Base-by-base conservation (phyloP, 1,284 basidiomycete species). In the Peniophora sp. region DNA sequence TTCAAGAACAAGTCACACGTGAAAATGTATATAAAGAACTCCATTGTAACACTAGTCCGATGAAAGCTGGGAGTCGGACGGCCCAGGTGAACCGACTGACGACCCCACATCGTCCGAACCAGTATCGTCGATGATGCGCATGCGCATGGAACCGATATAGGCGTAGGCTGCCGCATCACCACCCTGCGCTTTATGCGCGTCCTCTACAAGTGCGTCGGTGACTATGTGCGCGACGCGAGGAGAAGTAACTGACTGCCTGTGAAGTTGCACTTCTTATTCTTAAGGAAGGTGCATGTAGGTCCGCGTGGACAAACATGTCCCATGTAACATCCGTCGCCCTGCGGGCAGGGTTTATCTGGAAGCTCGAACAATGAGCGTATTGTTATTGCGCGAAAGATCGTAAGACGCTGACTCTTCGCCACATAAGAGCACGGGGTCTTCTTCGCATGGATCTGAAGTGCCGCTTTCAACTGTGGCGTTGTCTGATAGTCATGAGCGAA, bases 401-500 rank as follows among this genome's bases (percentile, higher is more conserved):
- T 10, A 11, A 20, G 27, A 23, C 5, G 50, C 56, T 22, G 47
- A 71, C 71, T 63, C 58, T 62, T 63, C 49, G 68, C 68, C 6
- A 63, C 49, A 11, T 50, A 51, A 6, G 66, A 59, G 49, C 73
- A 75, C 1, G 73, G 72, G 51, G 63, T 66, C 52, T 67, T 72
- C 56, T 65, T 66, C n/a, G 72, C 68, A 51, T 68, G 66, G 2
- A 55, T 48, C 5, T 68, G 62, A 17, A 75, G 55, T 48, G 66
- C 64, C 0, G 51, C 55, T 9, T 72, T 52, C 46, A 72, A 62
- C 10, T 68, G 62, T 3, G 62, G 51, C 1, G 59, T 61, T 20
- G 74, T 55, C 3, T 57, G 50, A 50, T 73, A 75, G 44, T 69
- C 57, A 54, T 75, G 73, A 22, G 63, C 66, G 52, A 68, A 74